Evolutionary conservation across 148 eudicot genomes (phyloP).

Genomic region (Fagopyrum esculentum): DNA sequence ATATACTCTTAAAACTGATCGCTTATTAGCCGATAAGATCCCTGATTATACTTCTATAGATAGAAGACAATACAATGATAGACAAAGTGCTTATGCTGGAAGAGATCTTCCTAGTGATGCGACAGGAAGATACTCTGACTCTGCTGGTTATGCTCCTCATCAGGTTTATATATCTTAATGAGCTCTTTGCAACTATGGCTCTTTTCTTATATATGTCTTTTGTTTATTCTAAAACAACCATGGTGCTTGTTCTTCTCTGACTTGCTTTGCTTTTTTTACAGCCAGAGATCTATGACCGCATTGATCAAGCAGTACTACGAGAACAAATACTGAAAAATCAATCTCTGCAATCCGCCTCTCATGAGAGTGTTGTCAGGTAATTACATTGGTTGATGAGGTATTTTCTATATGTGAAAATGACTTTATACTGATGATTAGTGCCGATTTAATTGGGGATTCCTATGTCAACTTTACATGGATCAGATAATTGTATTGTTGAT

Average conservation of each 20-base stretch:
- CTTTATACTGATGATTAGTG: neutral
- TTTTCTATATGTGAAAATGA: constrained; percentile 8
- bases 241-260: neutral
- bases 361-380: constrained; percentile 83
- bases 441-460: constrained; percentile 1
- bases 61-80: constrained; percentile 46
- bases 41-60: constrained; percentile 7
- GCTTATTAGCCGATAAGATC: constrained; percentile 29
- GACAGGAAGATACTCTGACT: constrained; percentile 49
- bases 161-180: constrained; percentile 36
- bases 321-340: constrained; percentile 65
- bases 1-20: constrained; percentile 68
- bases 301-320: constrained; percentile 60
- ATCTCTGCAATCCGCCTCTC: constrained; percentile 64
- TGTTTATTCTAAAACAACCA: neutral
- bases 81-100: constrained; percentile 52
- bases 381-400: constrained; percentile 10
- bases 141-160: constrained; percentile 55
- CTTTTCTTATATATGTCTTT: constrained; percentile 1
- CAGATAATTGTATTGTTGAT: neutral
- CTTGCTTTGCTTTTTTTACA: constrained; percentile 21
- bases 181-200: neutral
- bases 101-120: constrained; percentile 55
- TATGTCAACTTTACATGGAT: constrained; percentile 2
- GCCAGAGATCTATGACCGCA: constrained; percentile 74